phyloP scores from a whole-genome alignment of 177 flowering plant species.

The Vitis hybrid region DNA sequence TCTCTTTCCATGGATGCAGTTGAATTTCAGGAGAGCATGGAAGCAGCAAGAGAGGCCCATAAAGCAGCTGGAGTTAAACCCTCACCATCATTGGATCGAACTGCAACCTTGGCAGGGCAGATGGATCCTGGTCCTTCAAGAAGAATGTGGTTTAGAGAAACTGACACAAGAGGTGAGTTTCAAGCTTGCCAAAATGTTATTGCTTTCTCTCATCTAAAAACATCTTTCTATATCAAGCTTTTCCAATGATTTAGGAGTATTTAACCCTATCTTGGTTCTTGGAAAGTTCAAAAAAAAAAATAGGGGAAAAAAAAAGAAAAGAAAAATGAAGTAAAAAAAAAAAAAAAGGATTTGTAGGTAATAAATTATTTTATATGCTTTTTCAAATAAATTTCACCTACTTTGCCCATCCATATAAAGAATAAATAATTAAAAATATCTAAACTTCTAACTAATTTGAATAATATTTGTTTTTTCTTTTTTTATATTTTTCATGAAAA shows the following conservation, averaged over 20 bases:
- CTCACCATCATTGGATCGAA: slow-evolving; percentile 3
- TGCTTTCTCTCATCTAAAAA: too few species aligned
- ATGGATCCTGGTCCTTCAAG: slow-evolving; percentile 15
- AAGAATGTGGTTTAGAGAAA: slow-evolving; percentile 6
- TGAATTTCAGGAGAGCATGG: slow-evolving; percentile 46
- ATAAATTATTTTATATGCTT: too few species aligned
- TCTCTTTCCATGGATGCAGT: slow-evolving; percentile 48
- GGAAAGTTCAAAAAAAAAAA: too few species aligned
- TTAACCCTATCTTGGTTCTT: background rate
- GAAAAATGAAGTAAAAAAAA: too few species aligned
- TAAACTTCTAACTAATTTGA: too few species aligned
- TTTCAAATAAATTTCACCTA: too few species aligned
- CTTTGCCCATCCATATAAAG: too few species aligned
- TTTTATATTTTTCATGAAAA: too few species aligned
- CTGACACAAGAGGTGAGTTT: slow-evolving; percentile 23
- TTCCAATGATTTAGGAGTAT: too few species aligned
- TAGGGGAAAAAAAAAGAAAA: too few species aligned
- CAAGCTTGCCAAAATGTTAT: background rate
- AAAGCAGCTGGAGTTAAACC: slow-evolving; percentile 12
- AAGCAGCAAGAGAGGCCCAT: slow-evolving; percentile 32
- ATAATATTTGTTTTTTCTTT: background rate
- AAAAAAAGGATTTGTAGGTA: too few species aligned
- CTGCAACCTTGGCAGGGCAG: slow-evolving; percentile 6
- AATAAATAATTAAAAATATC: too few species aligned
- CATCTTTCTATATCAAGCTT: background rate